A percentile compares a stretch with the other conserved stretches of the same genome.
Conservation (phyloP, 2,329 filamentous ascomycete genomes). For the Colletotrichum cereale region DNA sequence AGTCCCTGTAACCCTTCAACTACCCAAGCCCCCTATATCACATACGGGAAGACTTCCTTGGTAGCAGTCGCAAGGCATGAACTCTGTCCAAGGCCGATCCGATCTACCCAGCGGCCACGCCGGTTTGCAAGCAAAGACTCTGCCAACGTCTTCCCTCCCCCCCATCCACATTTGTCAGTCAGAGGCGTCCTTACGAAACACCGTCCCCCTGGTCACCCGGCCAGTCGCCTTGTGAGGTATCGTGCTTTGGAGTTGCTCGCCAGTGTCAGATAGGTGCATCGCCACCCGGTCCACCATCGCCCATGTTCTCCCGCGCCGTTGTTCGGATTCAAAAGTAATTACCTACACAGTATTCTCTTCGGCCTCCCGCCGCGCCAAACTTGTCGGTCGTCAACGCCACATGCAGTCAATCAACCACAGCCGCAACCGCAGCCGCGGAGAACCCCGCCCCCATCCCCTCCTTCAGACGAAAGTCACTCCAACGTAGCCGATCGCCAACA, state of each 20-base stretch:
- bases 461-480: not conserved
- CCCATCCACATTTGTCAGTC: not conserved
- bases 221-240: not conserved
- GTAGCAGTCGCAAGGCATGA: not conserved
- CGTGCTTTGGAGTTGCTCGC: slow-evolving; percentile 9
- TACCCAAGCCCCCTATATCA: not conserved
- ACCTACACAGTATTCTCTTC: not conserved
- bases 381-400: not conserved
- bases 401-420: not conserved
- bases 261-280: slow-evolving; percentile 5
- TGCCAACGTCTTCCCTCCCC: not conserved
- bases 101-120: not conserved
- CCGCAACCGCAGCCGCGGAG: not conserved
- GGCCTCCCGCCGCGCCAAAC: not conserved
- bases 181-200: not conserved
- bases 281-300: not conserved
- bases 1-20: not conserved
- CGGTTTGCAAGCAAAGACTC: not conserved
- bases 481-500: not conserved
- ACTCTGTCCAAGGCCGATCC: not conserved
- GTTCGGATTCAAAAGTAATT: not conserved
- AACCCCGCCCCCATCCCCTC: not conserved
- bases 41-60: not conserved
- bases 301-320: not conserved
- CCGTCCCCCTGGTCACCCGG: not conserved